Evolutionary conservation across 306 rosid species (phyloP).

Genomic region (Vigna trinervia): DNA sequence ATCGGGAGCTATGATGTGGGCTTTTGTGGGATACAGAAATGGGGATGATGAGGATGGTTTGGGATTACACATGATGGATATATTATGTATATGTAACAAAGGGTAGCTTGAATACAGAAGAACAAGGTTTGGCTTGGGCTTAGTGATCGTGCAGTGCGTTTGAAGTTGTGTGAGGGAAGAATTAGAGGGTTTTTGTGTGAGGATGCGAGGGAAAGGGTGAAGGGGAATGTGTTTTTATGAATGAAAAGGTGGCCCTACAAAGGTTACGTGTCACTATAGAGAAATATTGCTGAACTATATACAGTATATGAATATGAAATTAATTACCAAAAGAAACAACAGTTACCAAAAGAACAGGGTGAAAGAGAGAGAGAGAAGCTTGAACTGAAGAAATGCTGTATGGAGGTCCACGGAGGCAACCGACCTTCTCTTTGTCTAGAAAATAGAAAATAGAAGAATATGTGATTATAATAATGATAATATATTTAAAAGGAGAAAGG

Average conservation of each 20-base stretch:
- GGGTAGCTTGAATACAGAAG: slow-evolving; percentile 24
- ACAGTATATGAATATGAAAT: background rate
- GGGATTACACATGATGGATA: slow-evolving; percentile 63
- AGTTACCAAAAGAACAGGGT: background rate
- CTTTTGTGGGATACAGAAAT: slow-evolving; percentile 53
- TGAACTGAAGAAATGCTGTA: slow-evolving; percentile 42
- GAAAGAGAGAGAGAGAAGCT: slow-evolving; percentile 35
- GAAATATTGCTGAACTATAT: slow-evolving; percentile 4
- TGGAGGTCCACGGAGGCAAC: slow-evolving; percentile 33
- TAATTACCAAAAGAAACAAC: background rate
- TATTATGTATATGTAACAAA: slow-evolving; percentile 10
- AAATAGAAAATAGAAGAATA: slow-evolving; percentile 10
- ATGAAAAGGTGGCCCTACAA: slow-evolving; percentile 52
- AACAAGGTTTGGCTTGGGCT: background rate
- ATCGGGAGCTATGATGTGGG: slow-evolving; percentile 57
- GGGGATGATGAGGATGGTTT: slow-evolving; percentile 66
- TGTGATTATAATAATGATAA: background rate
- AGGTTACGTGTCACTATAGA: slow-evolving; percentile 55
- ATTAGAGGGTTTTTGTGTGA: background rate
- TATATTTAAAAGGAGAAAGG: background rate
- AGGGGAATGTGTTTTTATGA: slow-evolving; percentile 63
- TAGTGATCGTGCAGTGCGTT: slow-evolving; percentile 37
- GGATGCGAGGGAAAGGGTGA: slow-evolving; percentile 50
- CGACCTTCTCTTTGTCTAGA: slow-evolving; percentile 37
- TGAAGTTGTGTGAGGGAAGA: slow-evolving; percentile 39